Evolutionary conservation across 2,329 filamentous ascomycete species (phyloP).

Genomic region (Pseudopyrenochaeta lycopersici): DNA sequence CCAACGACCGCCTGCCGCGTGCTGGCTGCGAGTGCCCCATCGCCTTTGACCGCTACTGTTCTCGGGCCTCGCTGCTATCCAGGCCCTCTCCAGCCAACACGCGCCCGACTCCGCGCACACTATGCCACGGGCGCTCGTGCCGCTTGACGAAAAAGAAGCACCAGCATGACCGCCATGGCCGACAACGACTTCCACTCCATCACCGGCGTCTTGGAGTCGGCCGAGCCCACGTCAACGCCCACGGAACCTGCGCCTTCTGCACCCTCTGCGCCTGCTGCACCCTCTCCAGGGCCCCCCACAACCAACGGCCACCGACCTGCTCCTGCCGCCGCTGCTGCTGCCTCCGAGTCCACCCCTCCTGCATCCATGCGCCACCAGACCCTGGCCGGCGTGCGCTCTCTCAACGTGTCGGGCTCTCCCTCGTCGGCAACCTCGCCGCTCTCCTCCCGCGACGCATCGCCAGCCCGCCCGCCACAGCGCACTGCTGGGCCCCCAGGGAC

Average conservation of each 20-base stretch:
- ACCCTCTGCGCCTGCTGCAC: slow-evolving; percentile 13
- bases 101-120: slow-evolving; percentile 29
- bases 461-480: slow-evolving; percentile 48
- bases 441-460: slow-evolving; percentile 59
- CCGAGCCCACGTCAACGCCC: slow-evolving; percentile 43
- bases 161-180: slow-evolving; percentile 31
- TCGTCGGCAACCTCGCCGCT: slow-evolving; percentile 54
- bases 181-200: slow-evolving; percentile 48
- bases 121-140: slow-evolving; percentile 40
- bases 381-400: slow-evolving; percentile 36
- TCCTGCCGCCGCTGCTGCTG: slow-evolving; percentile 18
- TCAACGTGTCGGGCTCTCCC: slow-evolving; percentile 44
- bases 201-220: slow-evolving; percentile 47
- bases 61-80: slow-evolving; percentile 34
- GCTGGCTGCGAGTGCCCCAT: slow-evolving; percentile 23
- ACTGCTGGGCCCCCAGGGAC: slow-evolving; percentile 26
- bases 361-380: slow-evolving; percentile 35
- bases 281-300: slow-evolving; percentile 19
- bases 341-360: slow-evolving; percentile 19
- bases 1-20: slow-evolving; percentile 46
- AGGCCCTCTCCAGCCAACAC: slow-evolving; percentile 24
- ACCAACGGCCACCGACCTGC: slow-evolving; percentile 16
- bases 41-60: slow-evolving; percentile 37
- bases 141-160: slow-evolving; percentile 39
- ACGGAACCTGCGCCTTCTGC: slow-evolving; percentile 23